Base-by-base conservation (phyloP, 2,329 filamentous ascomycete species). In the Fusarium lyarnte region DNA sequence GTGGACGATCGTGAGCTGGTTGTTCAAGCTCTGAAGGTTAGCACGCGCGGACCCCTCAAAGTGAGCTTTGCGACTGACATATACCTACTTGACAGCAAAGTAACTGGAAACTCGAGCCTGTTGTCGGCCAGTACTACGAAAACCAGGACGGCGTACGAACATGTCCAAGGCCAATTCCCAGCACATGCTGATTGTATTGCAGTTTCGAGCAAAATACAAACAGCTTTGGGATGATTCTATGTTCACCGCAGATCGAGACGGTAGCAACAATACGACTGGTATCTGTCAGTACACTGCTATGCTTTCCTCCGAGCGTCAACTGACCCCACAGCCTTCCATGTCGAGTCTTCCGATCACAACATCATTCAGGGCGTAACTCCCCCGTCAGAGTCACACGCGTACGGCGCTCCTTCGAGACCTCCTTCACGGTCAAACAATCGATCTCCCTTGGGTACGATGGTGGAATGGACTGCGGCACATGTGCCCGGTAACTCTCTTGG, bases 371-470 rank as follows among this genome's bases (percentile, higher is more conserved):
- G 85, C 25, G 79, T 84, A 16, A 81, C 84, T 11, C 82, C 85
- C 38, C 81, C 81, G 4, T 77, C 78, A 17, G 82, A 83, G 41
- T 79, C 80, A 49, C 85, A 85, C 63, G 82, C 81, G 39, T 80
- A 81, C 13, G 82, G 82, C 33, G 86, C 87, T 9, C 87, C 88
- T 0, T 90, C 90, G 23, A 85, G 89, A 62, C 90, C 90, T n/a
- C 90, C 90, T 3, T 91, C 90, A 27, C 83, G 89, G 79, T 84
- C 86, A 47, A 87, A 87, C 66, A 86, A 86, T 70, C 85, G 84
- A 75, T 91, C 89, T 38, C 89, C 89, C 13, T 78, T 90, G 65
- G 83, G 85, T 78, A 87, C 82, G 73, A 81, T 87, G 69, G 81
- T 85, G 72, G 85, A 89, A 58, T 85, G 86, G 81, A 82, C 82